Evolutionary conservation across 2,329 filamentous ascomycete genomes (phyloP), one percentile per base, ranked within the genome.

Genomic region (Basipetospora chlamydospora): DNA sequence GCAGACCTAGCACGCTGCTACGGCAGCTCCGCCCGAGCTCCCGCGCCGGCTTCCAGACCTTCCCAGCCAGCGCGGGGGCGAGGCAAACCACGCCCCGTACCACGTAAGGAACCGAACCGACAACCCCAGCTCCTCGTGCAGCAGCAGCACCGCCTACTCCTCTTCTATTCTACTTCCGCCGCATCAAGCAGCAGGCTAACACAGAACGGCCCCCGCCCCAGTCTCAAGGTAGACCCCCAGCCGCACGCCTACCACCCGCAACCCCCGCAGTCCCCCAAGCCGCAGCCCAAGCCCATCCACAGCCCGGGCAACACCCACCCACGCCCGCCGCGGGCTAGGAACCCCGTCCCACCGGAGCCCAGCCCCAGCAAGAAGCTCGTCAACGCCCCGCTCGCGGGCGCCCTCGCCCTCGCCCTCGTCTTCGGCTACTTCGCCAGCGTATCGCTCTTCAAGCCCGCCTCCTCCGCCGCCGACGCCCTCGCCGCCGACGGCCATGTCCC

Each of bases 381-480:
- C 18, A 37, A 26, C 5, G 26, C 34, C 15, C 59, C 60, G 8
- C 57, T 70, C 20, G 57, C 64, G 39, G 64, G 64, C 33, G 58
- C 60, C 39, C 61, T 63, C 39, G 49, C 64, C 43, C 48, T 57
- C n/a, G 59, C 63, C 9, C 53, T 60, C 12, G 56, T 58, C 30
- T 49, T 69, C n/a, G 62, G 64, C 42, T 58, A 60, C 48, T 69
- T 68, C 53, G 52, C 65, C 22, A 50, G 61, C 41, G 50, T 57
- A 37, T 54, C 63, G 21, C 39, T 55, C 35, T 46, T 53, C 38
- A 58, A 59, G n/a, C 51, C 56, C 39, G 58, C 59, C 11, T 51
- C 55, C 16, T 39, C 57, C 42, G 54, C 51, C 25, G 45, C 46
- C 32, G 37, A 40, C 20, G 42, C 41, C 31, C 10, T 33, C 26